Evolutionary conservation across 139 green algal genomes (phyloP), one percentile per base, ranked within the genome.

Genomic region (Coelastrella sp.): DNA sequence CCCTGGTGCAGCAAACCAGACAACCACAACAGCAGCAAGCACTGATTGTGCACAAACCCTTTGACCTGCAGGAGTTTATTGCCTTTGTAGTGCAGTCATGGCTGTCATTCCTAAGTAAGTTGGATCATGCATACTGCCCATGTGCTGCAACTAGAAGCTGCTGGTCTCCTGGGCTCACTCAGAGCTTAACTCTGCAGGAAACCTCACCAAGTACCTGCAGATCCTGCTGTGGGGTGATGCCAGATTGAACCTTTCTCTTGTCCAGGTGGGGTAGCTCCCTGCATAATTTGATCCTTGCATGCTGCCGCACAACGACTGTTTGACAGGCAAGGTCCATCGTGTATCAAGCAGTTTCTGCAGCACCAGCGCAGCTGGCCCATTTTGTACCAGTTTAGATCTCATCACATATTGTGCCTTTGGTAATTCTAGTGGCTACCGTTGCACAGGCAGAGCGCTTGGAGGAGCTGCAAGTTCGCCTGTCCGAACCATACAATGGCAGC

Each of bases 401-500:
- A 78, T 8, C 5, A 49, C 35, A 49, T 49, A 3, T 49, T 49
- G 35, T 3, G 35, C 35, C 35, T 49, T 49, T 49, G 35, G 35
- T 49, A 49, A 49, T 3, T 49, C 3, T 49, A 49, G 35, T 49
- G 19, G 3, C 7, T 61, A 6, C n/a, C 75, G 56, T 61, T 9
- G 7, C 86, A 82, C 91, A 95, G 92, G 82, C 68, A 11, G 88
- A 92, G 76, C 90, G 80, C 72, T 78, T 96, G 79, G 83, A 94
- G 49, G 76, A 85, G 22, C 88, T 96, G 63, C 87, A 90, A 19
- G 72, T 84, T 14, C 87, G 89, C 14, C 35, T 92, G 5, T 20
- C 73, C 49, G 92, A 92, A 59, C 92, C 89, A 12, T 96, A 91
- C 59, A 91, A 94, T 74, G 59, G 65, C 15, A 60, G 17, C 19